phyloP scores from a whole-genome alignment of 306 rosid species.

The Trichosanthes truncata region DNA sequence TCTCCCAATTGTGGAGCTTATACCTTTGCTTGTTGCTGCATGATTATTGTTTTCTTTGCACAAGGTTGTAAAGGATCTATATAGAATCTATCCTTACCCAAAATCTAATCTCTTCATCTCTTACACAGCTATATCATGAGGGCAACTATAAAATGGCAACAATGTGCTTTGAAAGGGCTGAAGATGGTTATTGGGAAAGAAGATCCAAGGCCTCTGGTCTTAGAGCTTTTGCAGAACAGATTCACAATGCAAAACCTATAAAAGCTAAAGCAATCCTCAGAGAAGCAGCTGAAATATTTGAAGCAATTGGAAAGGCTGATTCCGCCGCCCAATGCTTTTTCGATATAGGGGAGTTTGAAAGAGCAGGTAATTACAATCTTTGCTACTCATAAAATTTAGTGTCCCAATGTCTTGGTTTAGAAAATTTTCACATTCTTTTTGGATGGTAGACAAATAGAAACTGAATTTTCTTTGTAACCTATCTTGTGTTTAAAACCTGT shows the following conservation, averaged over 20 bases:
- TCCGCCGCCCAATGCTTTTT: constrained; percentile 55
- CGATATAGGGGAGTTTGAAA: constrained; percentile 56
- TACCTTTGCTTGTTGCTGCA: neutral
- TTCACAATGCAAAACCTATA: constrained; percentile 28
- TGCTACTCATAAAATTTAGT: neutral
- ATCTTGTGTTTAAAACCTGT: neutral
- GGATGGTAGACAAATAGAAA: too few species aligned
- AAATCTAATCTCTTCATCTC: neutral
- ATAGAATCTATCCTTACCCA: neutral
- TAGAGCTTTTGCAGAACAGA: constrained; percentile 37
- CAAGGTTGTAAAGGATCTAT: neutral
- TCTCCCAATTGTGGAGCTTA: neutral
- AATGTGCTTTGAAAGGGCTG: constrained; percentile 69
- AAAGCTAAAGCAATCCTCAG: constrained; percentile 47
- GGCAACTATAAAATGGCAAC: constrained; percentile 63
- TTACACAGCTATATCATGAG: constrained; percentile 45
- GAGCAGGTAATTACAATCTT: constrained; percentile 40
- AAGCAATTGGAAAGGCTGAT: constrained; percentile 48
- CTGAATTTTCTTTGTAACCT: neutral
- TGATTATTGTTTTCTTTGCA: neutral
- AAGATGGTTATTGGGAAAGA: constrained; percentile 60
- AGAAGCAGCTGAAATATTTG: constrained; percentile 68
- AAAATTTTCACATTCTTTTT: too few species aligned
- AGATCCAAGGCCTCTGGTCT: constrained; percentile 64
- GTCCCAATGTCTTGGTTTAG: neutral